Percentiles rank a stretch among this genome's conserved stretches.
Evolutionary conservation across 129 eudicot genomes (phyloP).

Genomic region (Heracleum sosnowskyi): DNA sequence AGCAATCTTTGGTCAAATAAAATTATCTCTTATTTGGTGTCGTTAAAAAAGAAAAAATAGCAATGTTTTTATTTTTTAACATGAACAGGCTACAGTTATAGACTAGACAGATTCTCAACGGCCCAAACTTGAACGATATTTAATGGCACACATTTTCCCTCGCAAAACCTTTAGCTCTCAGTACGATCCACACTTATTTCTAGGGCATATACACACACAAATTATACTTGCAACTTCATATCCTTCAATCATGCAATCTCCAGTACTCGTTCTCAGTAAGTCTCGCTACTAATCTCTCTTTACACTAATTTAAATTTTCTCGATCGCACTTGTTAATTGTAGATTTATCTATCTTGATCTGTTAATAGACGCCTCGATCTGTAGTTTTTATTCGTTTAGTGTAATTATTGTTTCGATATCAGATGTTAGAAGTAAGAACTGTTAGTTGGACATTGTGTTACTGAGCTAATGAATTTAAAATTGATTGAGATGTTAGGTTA

Average conservation of each 20-base stretch:
- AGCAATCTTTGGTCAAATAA: too few species aligned
- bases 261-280: conserved; percentile 22
- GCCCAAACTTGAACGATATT: too few species aligned
- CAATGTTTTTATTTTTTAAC: too few species aligned
- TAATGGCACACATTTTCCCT: neutral
- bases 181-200: conserved; percentile 2
- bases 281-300: too few species aligned
- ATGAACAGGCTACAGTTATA: too few species aligned
- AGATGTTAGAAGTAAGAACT: neutral
- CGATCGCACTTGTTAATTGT: neutral
- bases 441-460: neutral
- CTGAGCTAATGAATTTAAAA: neutral
- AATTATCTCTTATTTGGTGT: too few species aligned
- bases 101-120: too few species aligned
- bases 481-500: neutral
- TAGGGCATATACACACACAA: neutral
- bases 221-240: neutral
- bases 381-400: neutral
- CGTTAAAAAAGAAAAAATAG: too few species aligned
- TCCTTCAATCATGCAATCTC: conserved; percentile 12
- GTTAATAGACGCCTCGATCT: neutral
- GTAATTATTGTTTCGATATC: neutral
- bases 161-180: neutral
- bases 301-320: neutral
- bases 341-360: neutral